phyloP scores from a whole-genome alignment of 148 eudicot genomes.

The Rhododendron ovatum region DNA sequence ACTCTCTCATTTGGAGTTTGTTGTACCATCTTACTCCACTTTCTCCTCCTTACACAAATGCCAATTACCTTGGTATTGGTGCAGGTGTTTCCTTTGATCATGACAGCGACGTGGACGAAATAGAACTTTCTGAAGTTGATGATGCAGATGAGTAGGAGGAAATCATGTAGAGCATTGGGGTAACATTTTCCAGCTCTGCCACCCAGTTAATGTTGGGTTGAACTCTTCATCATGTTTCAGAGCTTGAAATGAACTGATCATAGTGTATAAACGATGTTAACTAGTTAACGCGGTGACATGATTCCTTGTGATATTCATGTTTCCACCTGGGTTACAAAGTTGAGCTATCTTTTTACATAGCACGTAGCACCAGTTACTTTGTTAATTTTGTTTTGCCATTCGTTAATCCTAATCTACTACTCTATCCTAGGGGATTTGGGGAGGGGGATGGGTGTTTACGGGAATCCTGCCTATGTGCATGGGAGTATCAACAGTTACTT shows the following conservation, averaged over 20 bases:
- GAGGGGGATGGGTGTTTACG: no score
- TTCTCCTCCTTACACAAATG: neutral
- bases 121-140: slow-evolving; percentile 35
- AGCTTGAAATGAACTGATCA: neutral
- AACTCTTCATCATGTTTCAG: neutral
- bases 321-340: no score
- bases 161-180: neutral
- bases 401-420: no score
- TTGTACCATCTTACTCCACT: neutral
- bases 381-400: no score
- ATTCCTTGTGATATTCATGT: neutral
- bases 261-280: neutral
- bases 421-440: no score
- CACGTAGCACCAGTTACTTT: no score
- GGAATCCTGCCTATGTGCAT: no score
- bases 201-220: neutral
- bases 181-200: neutral
- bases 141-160: slow-evolving; percentile 20
- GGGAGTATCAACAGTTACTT: no score
- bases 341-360: no score
- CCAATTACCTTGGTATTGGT: slow-evolving; percentile 2
- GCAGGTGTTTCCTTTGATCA: slow-evolving; percentile 22
- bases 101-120: slow-evolving; percentile 61
- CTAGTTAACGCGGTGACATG: neutral
- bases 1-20: neutral